Evolutionary conservation across 2,329 filamentous ascomycete species (phyloP).

Genomic region (Myotisia sp.): DNA sequence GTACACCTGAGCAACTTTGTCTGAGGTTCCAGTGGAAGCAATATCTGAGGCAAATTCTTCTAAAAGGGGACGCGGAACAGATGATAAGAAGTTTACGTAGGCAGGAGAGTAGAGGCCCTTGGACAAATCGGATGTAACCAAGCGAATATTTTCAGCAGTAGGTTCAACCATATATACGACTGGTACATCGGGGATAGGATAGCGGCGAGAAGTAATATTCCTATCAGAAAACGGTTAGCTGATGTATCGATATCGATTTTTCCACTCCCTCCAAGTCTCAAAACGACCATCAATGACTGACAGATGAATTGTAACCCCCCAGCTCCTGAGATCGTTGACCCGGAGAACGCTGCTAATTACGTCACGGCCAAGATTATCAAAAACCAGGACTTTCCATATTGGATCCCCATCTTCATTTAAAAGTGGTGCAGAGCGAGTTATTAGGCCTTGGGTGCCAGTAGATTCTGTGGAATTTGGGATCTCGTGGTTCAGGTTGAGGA

Average conservation of each 20-base stretch:
- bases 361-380: slow-evolving; percentile 82
- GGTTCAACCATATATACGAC: slow-evolving; percentile 95
- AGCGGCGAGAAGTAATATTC: slow-evolving; percentile 66
- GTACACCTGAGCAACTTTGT: slow-evolving; percentile 80
- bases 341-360: slow-evolving; percentile 92
- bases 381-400: slow-evolving; percentile 95
- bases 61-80: slow-evolving; percentile 73
- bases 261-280: no score
- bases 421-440: slow-evolving; percentile 60
- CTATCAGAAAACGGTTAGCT: slow-evolving; percentile 33
- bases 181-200: slow-evolving; percentile 89
- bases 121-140: slow-evolving; percentile 72
- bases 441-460: slow-evolving; percentile 45
- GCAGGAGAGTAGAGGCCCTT: slow-evolving; percentile 82
- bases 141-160: slow-evolving; percentile 61
- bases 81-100: slow-evolving; percentile 94
- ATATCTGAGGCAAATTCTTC: slow-evolving; percentile 91
- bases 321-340: slow-evolving; percentile 79
- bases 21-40: slow-evolving; percentile 67
- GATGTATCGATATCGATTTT: neutral
- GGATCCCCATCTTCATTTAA: slow-evolving; percentile 77
- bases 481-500: slow-evolving; percentile 83
- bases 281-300: no score
- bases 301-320: slow-evolving; percentile 96
- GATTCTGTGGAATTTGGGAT: slow-evolving; percentile 37